Percentiles rank a stretch among this genome's conserved stretches.
Evolutionary conservation across 2,329 filamentous ascomycete genomes (phyloP).

Genomic region (Penicillium sp.): DNA sequence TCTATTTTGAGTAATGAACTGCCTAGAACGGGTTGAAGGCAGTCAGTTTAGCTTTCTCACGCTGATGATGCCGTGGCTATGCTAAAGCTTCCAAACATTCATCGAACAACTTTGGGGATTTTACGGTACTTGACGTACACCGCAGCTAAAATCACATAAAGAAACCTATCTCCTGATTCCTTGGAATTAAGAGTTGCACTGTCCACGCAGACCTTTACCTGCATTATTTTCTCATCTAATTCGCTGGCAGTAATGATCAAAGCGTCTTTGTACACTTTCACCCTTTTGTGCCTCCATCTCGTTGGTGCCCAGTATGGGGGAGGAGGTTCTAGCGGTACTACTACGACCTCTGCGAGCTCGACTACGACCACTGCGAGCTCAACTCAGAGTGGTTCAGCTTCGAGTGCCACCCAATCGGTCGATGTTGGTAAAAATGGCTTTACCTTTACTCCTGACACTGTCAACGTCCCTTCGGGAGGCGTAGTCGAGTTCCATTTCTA

Average conservation of each 20-base stretch:
- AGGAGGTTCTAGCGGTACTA: neutral
- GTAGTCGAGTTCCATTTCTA: conserved; percentile 56
- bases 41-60: neutral
- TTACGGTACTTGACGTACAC: neutral
- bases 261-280: conserved; percentile 1
- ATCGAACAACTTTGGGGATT: neutral
- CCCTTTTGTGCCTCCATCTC: neutral
- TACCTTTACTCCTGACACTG: conserved; percentile 46
- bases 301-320: conserved; percentile 5
- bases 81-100: conserved; percentile 3
- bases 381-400: neutral
- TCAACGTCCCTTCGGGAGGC: conserved; percentile 49
- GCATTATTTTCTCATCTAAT: neutral
- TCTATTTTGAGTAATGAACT: neutral
- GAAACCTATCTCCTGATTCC: neutral
- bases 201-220: neutral
- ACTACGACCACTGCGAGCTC: conserved; percentile 1
- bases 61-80: neutral
- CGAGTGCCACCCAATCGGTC: conserved; percentile 35
- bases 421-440: conserved; percentile 47
- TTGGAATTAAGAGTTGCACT: neutral
- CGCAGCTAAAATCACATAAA: neutral
- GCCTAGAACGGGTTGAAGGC: neutral
- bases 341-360: conserved; percentile 1
- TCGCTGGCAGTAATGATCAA: conserved; percentile 4